Conservation (phyloP, 768 basidiomycete species). For the Mycena polygramma region DNA sequence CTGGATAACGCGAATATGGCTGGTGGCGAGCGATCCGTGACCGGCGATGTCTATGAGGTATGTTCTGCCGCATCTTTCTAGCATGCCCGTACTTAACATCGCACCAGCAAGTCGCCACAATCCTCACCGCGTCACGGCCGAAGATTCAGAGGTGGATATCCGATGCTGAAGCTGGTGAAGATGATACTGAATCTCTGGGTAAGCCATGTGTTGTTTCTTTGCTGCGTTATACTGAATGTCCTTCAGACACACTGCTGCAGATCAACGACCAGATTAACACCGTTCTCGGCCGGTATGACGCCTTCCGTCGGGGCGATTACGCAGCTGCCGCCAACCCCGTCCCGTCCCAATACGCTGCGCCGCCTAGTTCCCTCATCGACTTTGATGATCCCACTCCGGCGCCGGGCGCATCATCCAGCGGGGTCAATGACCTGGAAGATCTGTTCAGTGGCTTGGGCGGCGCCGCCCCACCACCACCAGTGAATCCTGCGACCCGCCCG, state of each 20-base stretch:
- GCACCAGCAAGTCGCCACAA: conserved; percentile 87
- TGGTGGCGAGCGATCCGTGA: conserved; percentile 82
- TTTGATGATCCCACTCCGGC: conserved; percentile 68
- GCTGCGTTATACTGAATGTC: conserved; percentile 8
- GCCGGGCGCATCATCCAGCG: conserved; percentile 34
- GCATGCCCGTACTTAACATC: conserved; percentile 12
- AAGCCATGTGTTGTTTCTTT: conserved; percentile 40
- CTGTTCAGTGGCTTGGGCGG: conserved; percentile 62
- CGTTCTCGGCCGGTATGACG: conserved; percentile 90
- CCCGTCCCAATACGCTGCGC: conserved; percentile 65
- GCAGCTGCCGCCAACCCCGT: conserved; percentile 75
- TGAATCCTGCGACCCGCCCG: conserved; percentile 47
- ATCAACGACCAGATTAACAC: conserved; percentile 99
- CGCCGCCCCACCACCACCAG: conserved; percentile 33
- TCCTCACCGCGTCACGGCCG: conserved; percentile 86
- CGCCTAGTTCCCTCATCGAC: conserved; percentile 77
- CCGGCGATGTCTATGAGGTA: conserved; percentile 95
- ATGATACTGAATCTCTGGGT: conserved; percentile 94
- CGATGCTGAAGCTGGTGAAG: conserved; percentile 89
- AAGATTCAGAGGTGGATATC: conserved; percentile 99
- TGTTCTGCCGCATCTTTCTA: conserved; percentile 43
- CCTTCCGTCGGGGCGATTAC: conserved; percentile 94
- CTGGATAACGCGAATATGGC: conserved; percentile 87
- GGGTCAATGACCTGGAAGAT: conserved; percentile 70
- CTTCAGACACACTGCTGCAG: conserved; percentile 90